A percentile compares a stretch with the other conserved stretches of the same genome.
Evolutionary conservation across 1,284 basidiomycete genomes (phyloP).

Genomic region (Afroboletus lepidellus): DNA sequence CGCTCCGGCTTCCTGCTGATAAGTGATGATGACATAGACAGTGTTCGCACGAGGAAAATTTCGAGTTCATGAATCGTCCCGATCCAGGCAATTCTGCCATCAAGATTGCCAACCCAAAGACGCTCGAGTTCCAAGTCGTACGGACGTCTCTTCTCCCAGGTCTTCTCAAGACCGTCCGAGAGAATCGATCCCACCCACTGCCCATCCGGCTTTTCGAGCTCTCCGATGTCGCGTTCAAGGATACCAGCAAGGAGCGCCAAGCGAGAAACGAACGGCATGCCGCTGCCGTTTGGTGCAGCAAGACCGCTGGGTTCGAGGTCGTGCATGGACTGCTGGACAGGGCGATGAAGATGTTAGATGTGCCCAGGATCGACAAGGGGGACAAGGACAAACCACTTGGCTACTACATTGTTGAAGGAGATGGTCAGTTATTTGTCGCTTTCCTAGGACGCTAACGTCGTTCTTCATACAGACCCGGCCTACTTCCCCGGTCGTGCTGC

Average conservation of each 20-base stretch:
- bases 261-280: conserved; percentile 86
- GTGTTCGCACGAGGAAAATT: conserved; percentile 99
- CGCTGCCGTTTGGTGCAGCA: conserved; percentile 93
- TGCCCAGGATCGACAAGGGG: conserved; percentile 70
- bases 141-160: conserved; percentile 94
- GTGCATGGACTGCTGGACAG: conserved; percentile 94
- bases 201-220: conserved; percentile 95
- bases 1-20: conserved; percentile 2
- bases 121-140: conserved; percentile 97
- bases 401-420: conserved; percentile 89
- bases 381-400: conserved; percentile 64
- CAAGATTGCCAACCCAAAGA: conserved; percentile 95
- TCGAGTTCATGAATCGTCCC: conserved; percentile 83
- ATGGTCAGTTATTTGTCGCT: conserved; percentile 52
- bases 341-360: conserved; percentile 91
- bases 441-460: conserved; percentile 3
- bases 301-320: conserved; percentile 95
- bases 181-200: conserved; percentile 92
- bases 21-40: conserved; percentile 34
- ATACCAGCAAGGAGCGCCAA: conserved; percentile 75
- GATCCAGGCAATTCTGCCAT: conserved; percentile 85
- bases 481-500: conserved; percentile 96
- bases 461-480: conserved; percentile 62
- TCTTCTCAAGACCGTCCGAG: conserved; percentile 93
- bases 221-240: conserved; percentile 92